Evolutionary conservation across 495 filamentous ascomycete species (phyloP).

Genomic region (Thermothielavioides terrestris): DNA sequence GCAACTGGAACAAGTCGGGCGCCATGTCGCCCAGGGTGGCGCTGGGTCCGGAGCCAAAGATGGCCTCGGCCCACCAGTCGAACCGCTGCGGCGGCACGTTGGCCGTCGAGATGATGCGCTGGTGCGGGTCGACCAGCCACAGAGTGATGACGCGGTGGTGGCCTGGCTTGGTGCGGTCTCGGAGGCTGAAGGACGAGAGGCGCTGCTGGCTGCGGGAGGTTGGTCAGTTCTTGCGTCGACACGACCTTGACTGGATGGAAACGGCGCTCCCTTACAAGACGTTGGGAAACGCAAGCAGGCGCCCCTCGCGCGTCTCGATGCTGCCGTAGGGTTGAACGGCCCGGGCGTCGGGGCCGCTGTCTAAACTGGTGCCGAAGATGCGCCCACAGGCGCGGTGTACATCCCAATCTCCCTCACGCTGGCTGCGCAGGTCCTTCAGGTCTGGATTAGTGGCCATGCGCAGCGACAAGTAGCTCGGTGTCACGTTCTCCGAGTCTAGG

Average conservation of each 20-base stretch:
- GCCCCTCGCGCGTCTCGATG: slow-evolving; percentile 26
- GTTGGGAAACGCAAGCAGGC: slow-evolving; percentile 36
- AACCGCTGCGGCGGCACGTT: slow-evolving; percentile 48
- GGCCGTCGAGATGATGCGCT: slow-evolving; percentile 43
- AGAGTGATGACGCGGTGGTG: slow-evolving; percentile 49
- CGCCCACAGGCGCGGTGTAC: slow-evolving; percentile 17
- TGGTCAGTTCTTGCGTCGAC: neutral
- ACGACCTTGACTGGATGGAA: neutral
- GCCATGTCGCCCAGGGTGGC: slow-evolving; percentile 11
- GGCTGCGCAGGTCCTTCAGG: neutral
- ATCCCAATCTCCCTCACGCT: slow-evolving; percentile 12
- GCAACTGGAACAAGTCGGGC: slow-evolving; percentile 22
- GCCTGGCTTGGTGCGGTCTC: slow-evolving; percentile 42
- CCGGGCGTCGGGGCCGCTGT: neutral
- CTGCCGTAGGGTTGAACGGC: slow-evolving; percentile 28
- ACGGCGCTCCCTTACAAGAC: slow-evolving; percentile 16
- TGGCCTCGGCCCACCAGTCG: slow-evolving; percentile 34
- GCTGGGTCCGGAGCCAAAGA: slow-evolving; percentile 5
- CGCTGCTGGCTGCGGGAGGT: slow-evolving; percentile 36
- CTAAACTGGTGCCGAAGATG: slow-evolving; percentile 20
- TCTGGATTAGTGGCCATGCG: slow-evolving; percentile 34
- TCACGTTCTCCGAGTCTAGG: slow-evolving; percentile 54
- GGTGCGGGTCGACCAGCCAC: slow-evolving; percentile 49
- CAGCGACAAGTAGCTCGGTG: slow-evolving; percentile 44
- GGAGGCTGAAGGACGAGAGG: slow-evolving; percentile 41